These are phyloP conservation scores for Galeopsis tetrahit DNA, from an alignment of 257 asterid genomes.

Conservation along the genomic window DNA sequence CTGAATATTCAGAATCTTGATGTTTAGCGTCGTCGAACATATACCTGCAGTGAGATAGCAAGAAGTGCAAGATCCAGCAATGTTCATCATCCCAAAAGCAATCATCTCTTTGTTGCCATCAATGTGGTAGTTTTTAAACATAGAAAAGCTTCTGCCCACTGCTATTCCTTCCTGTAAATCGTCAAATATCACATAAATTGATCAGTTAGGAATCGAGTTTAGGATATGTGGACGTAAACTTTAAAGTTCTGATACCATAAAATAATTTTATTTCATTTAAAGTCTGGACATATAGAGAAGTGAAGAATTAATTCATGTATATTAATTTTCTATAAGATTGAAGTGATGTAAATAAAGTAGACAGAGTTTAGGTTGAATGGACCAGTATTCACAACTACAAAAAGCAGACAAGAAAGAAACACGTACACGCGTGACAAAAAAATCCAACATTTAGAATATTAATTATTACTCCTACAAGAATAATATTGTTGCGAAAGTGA, in stretches of 20 bases:
- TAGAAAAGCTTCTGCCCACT: conserved; percentile 95
- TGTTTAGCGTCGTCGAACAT: too few relatives aligned
- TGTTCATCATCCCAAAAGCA: conserved; percentile 93
- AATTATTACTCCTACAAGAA: too few relatives aligned
- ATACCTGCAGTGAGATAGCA: conserved; percentile 93
- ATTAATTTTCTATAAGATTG: too few relatives aligned
- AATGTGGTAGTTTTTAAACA: conserved; percentile 88
- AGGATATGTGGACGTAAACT: too few relatives aligned
- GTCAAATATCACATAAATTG: too few relatives aligned
- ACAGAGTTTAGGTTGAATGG: not conserved
- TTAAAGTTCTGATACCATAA: too few relatives aligned
- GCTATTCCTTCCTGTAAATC: conserved; percentile 95
- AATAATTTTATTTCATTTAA: too few relatives aligned
- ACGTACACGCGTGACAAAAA: not conserved
- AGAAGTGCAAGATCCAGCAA: conserved; percentile 89
- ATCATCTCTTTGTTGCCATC: conserved; percentile 99
- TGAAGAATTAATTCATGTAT: too few relatives aligned
- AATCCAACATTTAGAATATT: not conserved
- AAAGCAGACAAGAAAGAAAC: conserved; percentile 7
- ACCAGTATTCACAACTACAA: conserved; percentile 7
- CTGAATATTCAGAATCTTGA: too few relatives aligned
- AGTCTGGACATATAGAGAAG: too few relatives aligned
- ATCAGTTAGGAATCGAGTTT: too few relatives aligned
- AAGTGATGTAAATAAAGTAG: not conserved
- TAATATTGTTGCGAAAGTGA: too few relatives aligned